phyloP scores from a whole-genome alignment of 305 asterid genomes.

The Fraxinus sp. region DNA sequence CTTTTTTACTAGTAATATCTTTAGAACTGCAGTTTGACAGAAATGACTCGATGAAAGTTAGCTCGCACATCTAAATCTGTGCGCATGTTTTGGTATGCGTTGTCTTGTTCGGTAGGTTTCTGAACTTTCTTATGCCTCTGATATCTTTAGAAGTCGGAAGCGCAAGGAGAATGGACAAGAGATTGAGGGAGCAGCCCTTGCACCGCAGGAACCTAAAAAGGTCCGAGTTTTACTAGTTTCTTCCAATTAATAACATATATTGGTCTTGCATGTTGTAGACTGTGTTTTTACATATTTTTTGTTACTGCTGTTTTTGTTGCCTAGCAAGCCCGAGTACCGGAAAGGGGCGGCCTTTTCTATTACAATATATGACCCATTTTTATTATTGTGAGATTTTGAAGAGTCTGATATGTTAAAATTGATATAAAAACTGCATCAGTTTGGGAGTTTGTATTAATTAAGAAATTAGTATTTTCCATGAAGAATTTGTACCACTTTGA shows the following conservation, averaged over 20 bases:
- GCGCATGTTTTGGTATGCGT: background rate
- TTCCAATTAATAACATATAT: background rate
- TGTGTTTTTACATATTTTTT: background rate
- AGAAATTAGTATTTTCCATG: background rate
- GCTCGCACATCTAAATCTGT: background rate
- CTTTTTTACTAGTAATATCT: background rate
- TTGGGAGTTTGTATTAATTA: slow-evolving; percentile 13
- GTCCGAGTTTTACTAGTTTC: slow-evolving; percentile 25
- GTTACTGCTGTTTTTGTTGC: slow-evolving; percentile 14
- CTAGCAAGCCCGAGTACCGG: background rate
- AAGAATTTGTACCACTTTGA: background rate
- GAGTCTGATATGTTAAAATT: slow-evolving; percentile 7
- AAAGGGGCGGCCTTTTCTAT: slow-evolving; percentile 9
- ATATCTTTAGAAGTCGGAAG: slow-evolving; percentile 43
- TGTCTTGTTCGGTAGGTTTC: slow-evolving; percentile 3
- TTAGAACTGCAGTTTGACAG: background rate
- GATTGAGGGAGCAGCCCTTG: slow-evolving; percentile 34
- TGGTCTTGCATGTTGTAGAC: slow-evolving; percentile 13
- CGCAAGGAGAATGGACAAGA: slow-evolving; percentile 40
- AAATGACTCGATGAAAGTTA: background rate
- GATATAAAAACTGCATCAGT: slow-evolving; percentile 5
- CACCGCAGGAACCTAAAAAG: slow-evolving; percentile 48
- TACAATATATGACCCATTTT: background rate
- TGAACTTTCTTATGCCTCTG: slow-evolving; percentile 19
- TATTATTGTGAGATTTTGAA: background rate